Evolutionary conservation across 352 stramenopile species (phyloP).

Genomic region (Saprolegnia parasitica): DNA sequence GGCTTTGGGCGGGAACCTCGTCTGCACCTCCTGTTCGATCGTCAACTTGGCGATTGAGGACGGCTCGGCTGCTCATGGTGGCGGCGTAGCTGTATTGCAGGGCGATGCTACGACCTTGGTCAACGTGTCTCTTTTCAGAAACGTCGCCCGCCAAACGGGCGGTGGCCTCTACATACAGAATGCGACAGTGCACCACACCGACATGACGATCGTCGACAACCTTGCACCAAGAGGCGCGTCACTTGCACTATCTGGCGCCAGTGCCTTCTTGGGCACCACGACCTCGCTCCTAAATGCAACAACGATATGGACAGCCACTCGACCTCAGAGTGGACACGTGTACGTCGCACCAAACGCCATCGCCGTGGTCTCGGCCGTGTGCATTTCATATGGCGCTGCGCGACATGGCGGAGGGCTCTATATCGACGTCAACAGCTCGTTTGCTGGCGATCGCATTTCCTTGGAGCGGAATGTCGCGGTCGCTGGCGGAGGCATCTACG

Average conservation of each 20-base stretch:
- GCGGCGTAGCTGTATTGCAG: neutral
- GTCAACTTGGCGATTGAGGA: neutral
- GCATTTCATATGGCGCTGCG: neutral
- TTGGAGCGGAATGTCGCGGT: neutral
- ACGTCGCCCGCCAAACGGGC: neutral
- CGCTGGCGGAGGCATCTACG: neutral
- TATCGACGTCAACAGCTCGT: slow-evolving; percentile 7
- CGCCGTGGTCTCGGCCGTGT: neutral
- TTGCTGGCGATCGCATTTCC: neutral
- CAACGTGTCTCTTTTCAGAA: neutral
- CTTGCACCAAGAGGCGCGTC: neutral
- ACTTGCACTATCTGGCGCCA: neutral
- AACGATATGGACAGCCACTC: neutral
- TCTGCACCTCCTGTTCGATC: neutral
- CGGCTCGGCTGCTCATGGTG: neutral
- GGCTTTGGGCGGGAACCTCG: neutral
- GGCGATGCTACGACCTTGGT: neutral
- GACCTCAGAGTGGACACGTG: neutral
- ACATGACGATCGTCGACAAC: neutral
- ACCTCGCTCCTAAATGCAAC: neutral
- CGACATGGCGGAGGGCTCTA: neutral
- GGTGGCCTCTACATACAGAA: slow-evolving; percentile 4
- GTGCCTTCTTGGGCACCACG: neutral
- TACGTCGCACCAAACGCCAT: neutral
- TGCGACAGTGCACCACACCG: neutral